Percentiles rank a stretch among this genome's conserved stretches.
Conservation (phyloP, 1,139 yeast species). For the Taphrina confusa region DNA sequence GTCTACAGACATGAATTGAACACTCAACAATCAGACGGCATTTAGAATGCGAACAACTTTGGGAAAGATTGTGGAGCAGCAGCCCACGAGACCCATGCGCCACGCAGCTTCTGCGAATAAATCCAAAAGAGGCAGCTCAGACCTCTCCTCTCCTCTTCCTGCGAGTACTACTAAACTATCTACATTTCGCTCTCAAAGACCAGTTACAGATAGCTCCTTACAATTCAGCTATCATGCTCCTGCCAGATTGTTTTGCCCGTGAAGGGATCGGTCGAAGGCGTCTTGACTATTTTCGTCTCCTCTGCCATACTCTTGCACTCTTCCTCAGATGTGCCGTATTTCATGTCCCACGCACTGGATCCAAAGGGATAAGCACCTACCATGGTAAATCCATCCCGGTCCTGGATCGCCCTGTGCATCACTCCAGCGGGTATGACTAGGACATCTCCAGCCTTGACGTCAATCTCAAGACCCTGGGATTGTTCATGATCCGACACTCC, state of each 20-base stretch:
- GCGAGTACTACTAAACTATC: no score
- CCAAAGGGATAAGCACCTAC: constrained; percentile 8
- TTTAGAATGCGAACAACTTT: no score
- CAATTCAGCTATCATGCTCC: no score
- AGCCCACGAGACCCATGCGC: no score
- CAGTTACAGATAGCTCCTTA: no score
- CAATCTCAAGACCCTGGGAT: background rate
- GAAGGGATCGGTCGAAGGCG: constrained; percentile 2
- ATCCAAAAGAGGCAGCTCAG: no score
- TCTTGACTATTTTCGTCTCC: background rate
- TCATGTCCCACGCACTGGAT: constrained; percentile 7
- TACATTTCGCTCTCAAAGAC: no score
- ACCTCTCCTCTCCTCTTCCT: no score
- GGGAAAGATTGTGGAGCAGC: no score
- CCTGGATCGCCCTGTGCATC: background rate
- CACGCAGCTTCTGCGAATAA: no score
- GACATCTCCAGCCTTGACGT: constrained; percentile 4
- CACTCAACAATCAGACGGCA: no score
- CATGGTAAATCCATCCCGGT: constrained; percentile 4
- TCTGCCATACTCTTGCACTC: constrained; percentile 1
- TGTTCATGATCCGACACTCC: constrained; percentile 2
- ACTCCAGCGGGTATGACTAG: constrained; percentile 10
- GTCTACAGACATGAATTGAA: no score
- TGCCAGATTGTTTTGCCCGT: constrained; percentile 3
- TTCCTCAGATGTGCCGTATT: background rate